phyloP scores from a whole-genome alignment of 441 rosid species.

The Brassica balearica region DNA sequence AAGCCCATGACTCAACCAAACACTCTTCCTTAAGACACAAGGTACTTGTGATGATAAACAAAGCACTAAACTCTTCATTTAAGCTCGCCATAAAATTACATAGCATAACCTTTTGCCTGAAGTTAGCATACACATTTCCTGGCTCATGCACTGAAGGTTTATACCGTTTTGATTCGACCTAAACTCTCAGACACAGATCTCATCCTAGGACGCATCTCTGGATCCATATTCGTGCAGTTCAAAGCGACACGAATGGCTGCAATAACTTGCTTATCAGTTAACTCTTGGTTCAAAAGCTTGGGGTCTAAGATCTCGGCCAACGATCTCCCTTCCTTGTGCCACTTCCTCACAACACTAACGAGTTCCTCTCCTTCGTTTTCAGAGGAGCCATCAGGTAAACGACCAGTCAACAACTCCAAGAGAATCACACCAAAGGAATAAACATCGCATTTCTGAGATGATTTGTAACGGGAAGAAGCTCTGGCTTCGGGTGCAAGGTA shows the following conservation, averaged over 20 bases:
- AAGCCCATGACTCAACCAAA: slow-evolving; percentile 18
- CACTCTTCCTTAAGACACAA: slow-evolving; percentile 16
- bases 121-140: background rate
- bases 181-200: slow-evolving; percentile 78
- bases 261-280: slow-evolving; percentile 69
- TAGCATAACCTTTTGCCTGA: background rate
- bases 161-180: slow-evolving; percentile 56
- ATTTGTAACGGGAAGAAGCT: slow-evolving; percentile 48
- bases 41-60: slow-evolving; percentile 15
- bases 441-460: slow-evolving; percentile 78
- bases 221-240: slow-evolving; percentile 72
- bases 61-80: background rate
- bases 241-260: slow-evolving; percentile 75
- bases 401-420: slow-evolving; percentile 77
- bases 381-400: slow-evolving; percentile 53
- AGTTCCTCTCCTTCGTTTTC: slow-evolving; percentile 61
- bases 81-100: slow-evolving; percentile 15
- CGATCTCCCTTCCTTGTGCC: slow-evolving; percentile 70
- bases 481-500: slow-evolving; percentile 81
- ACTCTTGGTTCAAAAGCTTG: slow-evolving; percentile 64
- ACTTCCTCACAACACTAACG: slow-evolving; percentile 76
- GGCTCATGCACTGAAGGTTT: background rate
- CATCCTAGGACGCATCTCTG: slow-evolving; percentile 85
- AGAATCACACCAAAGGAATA: slow-evolving; percentile 81
- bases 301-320: slow-evolving; percentile 82